Percentiles rank a stretch among this genome's conserved stretches.
Evolutionary conservation across 768 basidiomycete genomes (phyloP).

Genomic region (Galerina marginata): DNA sequence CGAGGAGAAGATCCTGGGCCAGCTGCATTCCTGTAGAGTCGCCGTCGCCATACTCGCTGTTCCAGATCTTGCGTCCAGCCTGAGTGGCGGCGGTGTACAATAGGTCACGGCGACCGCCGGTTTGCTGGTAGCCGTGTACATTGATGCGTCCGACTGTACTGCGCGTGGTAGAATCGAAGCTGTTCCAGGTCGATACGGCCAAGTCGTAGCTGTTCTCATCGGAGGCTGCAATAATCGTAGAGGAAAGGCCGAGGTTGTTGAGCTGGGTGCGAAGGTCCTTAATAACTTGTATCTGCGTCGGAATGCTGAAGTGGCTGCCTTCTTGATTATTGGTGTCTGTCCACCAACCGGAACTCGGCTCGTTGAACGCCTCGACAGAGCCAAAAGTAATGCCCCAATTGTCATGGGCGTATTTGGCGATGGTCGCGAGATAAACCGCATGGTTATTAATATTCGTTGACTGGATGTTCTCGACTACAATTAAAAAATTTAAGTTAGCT

Average conservation of each 20-base stretch:
- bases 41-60: conserved; percentile 22
- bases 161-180: conserved; percentile 18
- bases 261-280: conserved; percentile 18
- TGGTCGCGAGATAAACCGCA: conserved; percentile 21
- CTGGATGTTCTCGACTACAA: conserved; percentile 21
- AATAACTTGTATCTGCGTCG: conserved; percentile 18
- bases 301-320: conserved; percentile 22
- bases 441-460: conserved; percentile 23
- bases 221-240: conserved; percentile 15
- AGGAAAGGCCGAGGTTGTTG: conserved; percentile 19
- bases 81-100: conserved; percentile 15
- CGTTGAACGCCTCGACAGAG: conserved; percentile 22
- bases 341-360: conserved; percentile 24
- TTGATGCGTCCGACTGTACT: conserved; percentile 21
- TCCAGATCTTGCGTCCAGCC: conserved; percentile 22
- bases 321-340: conserved; percentile 25
- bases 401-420: conserved; percentile 22
- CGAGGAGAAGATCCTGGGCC: conserved; percentile 22
- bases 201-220: conserved; percentile 23
- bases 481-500: not conserved
- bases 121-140: conserved; percentile 22
- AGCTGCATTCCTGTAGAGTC: conserved; percentile 18
- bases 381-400: conserved; percentile 23
- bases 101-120: conserved; percentile 18
- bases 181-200: conserved; percentile 20